Conservation (phyloP, 805 yeast genomes). For the Metschnikowia cerradonensis region DNA sequence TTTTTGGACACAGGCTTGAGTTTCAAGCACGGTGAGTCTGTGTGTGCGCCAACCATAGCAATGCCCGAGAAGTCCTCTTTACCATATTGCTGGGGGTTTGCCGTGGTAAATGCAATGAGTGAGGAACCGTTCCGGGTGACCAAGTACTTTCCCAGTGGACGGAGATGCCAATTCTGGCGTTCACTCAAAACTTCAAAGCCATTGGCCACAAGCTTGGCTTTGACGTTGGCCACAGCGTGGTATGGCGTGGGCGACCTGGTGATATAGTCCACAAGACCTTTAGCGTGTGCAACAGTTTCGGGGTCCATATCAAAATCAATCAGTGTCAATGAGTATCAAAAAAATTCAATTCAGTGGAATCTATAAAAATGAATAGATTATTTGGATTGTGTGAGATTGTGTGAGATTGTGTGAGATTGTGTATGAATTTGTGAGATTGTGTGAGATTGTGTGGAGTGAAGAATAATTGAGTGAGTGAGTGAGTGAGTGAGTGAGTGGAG, state of each 20-base stretch:
- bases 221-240: constrained; percentile 76
- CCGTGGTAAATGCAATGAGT: constrained; percentile 81
- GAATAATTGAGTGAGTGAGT: no score
- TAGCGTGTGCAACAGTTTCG: constrained; percentile 28
- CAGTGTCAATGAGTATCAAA: no score
- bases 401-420: no score
- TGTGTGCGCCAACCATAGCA: constrained; percentile 92
- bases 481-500: no score
- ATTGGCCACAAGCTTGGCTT: constrained; percentile 47
- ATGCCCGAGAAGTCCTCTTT: constrained; percentile 68
- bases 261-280: constrained; percentile 71
- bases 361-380: no score
- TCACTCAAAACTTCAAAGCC: constrained; percentile 77
- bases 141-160: constrained; percentile 62
- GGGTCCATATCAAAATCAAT: constrained; percentile 10
- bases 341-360: no score
- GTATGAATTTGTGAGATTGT: no score
- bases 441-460: no score
- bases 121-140: constrained; percentile 91
- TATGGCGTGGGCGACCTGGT: constrained; percentile 91
- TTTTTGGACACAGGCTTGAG: constrained; percentile 82
- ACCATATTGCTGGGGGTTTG: constrained; percentile 23
- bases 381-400: no score
- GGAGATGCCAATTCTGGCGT: constrained; percentile 60
- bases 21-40: constrained; percentile 88